Percentiles rank a stretch among this genome's conserved stretches.
These are phyloP conservation scores for Acrodontium crateriforme DNA, from an alignment of 2,329 filamentous ascomycete genomes.

Conservation along the genomic window DNA sequence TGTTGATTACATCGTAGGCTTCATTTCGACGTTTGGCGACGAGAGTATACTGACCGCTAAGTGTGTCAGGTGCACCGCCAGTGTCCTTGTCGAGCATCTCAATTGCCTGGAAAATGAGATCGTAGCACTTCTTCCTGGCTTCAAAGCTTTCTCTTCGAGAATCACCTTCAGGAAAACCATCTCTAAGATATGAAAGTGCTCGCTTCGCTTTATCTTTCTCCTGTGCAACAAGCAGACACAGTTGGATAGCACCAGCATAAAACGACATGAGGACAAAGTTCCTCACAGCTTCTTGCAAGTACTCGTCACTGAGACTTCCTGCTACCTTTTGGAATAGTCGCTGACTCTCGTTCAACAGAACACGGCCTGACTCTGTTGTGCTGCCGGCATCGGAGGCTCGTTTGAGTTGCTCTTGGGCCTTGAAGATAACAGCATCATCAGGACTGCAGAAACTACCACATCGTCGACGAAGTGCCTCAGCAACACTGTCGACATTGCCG, in stretches of 20 bases:
- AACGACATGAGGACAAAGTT: conserved; percentile 76
- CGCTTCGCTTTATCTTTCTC: conserved; percentile 78
- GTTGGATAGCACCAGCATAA: conserved; percentile 77
- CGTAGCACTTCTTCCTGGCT: conserved; percentile 65
- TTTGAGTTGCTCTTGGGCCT: conserved; percentile 89
- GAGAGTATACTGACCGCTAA: conserved; percentile 66
- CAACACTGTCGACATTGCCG: conserved; percentile 92
- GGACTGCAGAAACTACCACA: conserved; percentile 97
- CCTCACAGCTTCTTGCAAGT: conserved; percentile 61
- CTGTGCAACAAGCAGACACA: conserved; percentile 69
- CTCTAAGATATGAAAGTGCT: conserved; percentile 75
- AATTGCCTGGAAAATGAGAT: conserved; percentile 74
- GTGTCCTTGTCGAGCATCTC: conserved; percentile 60
- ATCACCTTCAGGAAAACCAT: conserved; percentile 61
- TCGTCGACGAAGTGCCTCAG: conserved; percentile 78
- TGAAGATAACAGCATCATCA: conserved; percentile 96
- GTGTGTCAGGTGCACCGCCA: conserved; percentile 51
- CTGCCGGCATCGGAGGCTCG: conserved; percentile 65
- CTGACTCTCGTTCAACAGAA: conserved; percentile 76
- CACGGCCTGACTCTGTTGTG: conserved; percentile 63
- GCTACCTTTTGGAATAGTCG: conserved; percentile 82
- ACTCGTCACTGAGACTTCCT: conserved; percentile 58
- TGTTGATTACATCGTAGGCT: conserved; percentile 81
- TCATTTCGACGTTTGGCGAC: conserved; percentile 69
- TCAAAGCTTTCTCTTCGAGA: conserved; percentile 53